Evolutionary conservation across 1,284 basidiomycete species (phyloP).

Genomic region (Puccinia hordei): DNA sequence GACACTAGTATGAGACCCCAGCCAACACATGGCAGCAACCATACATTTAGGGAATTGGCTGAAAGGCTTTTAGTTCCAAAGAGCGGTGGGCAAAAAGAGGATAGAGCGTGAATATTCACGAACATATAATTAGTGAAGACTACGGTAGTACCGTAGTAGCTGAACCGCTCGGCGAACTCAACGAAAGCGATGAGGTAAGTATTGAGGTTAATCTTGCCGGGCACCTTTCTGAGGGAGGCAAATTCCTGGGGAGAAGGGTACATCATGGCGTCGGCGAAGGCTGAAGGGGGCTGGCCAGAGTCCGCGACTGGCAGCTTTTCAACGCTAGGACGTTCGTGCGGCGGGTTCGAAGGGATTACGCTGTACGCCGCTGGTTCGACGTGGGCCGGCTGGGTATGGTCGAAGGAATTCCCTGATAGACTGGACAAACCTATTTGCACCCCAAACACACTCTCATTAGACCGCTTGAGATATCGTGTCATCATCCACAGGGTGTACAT

Average conservation of each 20-base stretch:
- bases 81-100: neutral
- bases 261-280: conserved; percentile 17
- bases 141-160: conserved; percentile 65
- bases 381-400: neutral
- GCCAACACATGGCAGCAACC: neutral
- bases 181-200: conserved; percentile 69
- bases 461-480: neutral
- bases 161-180: conserved; percentile 76
- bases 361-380: neutral
- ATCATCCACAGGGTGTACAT: neutral
- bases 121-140: conserved; percentile 58
- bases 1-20: neutral
- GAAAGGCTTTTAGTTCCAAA: no score
- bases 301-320: neutral
- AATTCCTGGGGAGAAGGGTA: conserved; percentile 34
- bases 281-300: neutral
- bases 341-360: neutral
- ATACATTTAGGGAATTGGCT: neutral
- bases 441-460: conserved; percentile 17
- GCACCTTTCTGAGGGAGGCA: conserved; percentile 14
- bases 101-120: neutral
- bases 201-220: conserved; percentile 23
- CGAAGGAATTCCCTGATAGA: neutral
- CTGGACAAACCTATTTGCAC: neutral
- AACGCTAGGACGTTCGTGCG: neutral